Conservation (phyloP, 768 basidiomycete species). For the Trametes maxima region DNA sequence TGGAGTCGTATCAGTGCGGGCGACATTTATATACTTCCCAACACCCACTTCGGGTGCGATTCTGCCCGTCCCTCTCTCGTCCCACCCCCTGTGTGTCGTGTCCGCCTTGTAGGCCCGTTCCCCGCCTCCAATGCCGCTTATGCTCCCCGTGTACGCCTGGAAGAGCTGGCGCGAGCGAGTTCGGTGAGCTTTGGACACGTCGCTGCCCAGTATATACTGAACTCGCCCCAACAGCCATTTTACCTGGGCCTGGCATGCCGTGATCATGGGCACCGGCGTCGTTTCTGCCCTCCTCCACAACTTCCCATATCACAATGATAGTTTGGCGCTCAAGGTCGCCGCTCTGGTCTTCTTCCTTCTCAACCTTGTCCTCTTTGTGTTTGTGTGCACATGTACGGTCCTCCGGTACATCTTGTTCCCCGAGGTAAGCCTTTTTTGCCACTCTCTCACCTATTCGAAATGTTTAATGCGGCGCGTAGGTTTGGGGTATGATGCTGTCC, state of each 20-base stretch:
- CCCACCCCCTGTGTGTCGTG: background rate
- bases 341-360: constrained; percentile 43
- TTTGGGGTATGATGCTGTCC: constrained; percentile 35
- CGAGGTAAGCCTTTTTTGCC: constrained; percentile 22
- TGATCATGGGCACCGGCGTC: constrained; percentile 51
- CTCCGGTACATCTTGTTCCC: constrained; percentile 39
- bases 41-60: background rate
- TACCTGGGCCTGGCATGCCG: constrained; percentile 51
- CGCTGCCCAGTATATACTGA: background rate
- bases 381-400: constrained; percentile 31
- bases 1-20: background rate
- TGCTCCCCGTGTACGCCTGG: constrained; percentile 28
- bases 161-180: constrained; percentile 43
- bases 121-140: constrained; percentile 20
- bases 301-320: constrained; percentile 45
- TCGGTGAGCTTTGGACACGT: constrained; percentile 27
- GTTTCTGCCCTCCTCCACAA: constrained; percentile 43
- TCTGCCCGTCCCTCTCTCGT: constrained; percentile 3
- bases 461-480: constrained; percentile 11
- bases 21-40: constrained; percentile 8
- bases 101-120: background rate
- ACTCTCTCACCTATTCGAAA: background rate
- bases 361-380: constrained; percentile 44
- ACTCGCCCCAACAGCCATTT: constrained; percentile 38
- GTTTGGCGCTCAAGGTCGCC: constrained; percentile 36